Percentiles rank a stretch among this genome's conserved stretches.
Evolutionary conservation across 495 filamentous ascomycete genomes (phyloP).

Genomic region (Xylaria flabelliformis): DNA sequence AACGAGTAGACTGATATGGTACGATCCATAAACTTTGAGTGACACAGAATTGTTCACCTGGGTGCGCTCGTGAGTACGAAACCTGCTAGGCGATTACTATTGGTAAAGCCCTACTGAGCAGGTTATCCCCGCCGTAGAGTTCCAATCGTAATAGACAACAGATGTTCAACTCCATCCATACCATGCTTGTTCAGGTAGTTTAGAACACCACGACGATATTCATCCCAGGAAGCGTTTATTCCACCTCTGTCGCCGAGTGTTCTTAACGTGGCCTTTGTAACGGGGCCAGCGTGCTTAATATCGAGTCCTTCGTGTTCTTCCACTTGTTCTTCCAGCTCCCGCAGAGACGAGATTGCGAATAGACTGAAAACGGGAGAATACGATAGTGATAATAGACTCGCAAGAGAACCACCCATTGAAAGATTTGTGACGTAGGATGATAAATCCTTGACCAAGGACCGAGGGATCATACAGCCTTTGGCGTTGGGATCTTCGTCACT

Average conservation of each 20-base stretch:
- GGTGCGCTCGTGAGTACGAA: background rate
- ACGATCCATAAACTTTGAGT: background rate
- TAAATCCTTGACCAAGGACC: constrained; percentile 55
- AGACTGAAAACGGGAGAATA: constrained; percentile 70
- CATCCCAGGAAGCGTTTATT: constrained; percentile 69
- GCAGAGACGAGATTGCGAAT: constrained; percentile 70
- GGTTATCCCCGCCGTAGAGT: constrained; percentile 59
- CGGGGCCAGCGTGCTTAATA: constrained; percentile 73
- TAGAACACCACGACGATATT: constrained; percentile 78
- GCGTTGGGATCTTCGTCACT: constrained; percentile 71
- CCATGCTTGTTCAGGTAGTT: constrained; percentile 70
- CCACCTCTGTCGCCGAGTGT: constrained; percentile 73
- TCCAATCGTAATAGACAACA: constrained; percentile 89
- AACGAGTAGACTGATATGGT: background rate
- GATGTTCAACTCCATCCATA: constrained; percentile 67
- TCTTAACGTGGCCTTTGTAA: constrained; percentile 70
- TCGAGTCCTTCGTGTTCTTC: constrained; percentile 52
- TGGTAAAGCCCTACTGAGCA: background rate
- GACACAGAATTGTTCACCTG: background rate
- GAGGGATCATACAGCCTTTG: constrained; percentile 70
- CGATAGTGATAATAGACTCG: constrained; percentile 71
- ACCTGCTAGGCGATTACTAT: background rate
- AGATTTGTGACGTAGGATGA: constrained; percentile 49
- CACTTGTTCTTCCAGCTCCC: constrained; percentile 67
- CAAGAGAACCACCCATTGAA: constrained; percentile 53